phyloP scores from a whole-genome alignment of 192 early-diverging fungal species.

The Backusella circina region DNA sequence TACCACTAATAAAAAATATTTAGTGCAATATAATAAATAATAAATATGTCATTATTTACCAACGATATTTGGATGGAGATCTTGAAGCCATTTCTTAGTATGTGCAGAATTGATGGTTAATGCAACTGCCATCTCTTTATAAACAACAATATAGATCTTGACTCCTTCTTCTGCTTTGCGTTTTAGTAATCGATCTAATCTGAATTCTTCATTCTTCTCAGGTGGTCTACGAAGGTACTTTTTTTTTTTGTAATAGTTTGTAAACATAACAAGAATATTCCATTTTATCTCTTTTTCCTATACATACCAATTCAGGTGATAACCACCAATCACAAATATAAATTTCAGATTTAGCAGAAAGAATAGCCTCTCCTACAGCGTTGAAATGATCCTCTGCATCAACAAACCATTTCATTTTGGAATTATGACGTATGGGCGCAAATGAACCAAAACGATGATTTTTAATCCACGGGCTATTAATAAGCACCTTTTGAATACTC shows the following conservation, averaged over 20 bases:
- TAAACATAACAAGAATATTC: not conserved
- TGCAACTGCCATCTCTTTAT: conserved; percentile 77
- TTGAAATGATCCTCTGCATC: conserved; percentile 72
- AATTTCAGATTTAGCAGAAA: conserved; percentile 64
- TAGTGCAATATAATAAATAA: not conserved
- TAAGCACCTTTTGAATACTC: conserved; percentile 53
- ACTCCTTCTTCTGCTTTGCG: conserved; percentile 80
- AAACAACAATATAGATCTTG: conserved; percentile 76
- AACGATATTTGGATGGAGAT: conserved; percentile 70
- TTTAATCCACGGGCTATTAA: conserved; percentile 57
- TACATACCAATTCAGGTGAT: conserved; percentile 63
- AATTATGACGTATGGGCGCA: conserved; percentile 63
- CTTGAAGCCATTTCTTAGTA: conserved; percentile 68
- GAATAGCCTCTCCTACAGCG: conserved; percentile 64
- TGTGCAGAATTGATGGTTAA: conserved; percentile 69
- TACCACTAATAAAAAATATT: conserved; percentile 45
- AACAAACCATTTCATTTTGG: conserved; percentile 67
- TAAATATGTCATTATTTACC: conserved; percentile 24
- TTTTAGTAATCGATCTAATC: conserved; percentile 71
- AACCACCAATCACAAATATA: conserved; percentile 85
- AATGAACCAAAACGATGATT: conserved; percentile 67
- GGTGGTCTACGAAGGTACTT: conserved; percentile 69
- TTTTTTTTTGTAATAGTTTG: not conserved
- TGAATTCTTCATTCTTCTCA: conserved; percentile 66
- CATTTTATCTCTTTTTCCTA: not conserved